phyloP scores from a whole-genome alignment of 106 monocot species.

The Apostasia ramifera region DNA sequence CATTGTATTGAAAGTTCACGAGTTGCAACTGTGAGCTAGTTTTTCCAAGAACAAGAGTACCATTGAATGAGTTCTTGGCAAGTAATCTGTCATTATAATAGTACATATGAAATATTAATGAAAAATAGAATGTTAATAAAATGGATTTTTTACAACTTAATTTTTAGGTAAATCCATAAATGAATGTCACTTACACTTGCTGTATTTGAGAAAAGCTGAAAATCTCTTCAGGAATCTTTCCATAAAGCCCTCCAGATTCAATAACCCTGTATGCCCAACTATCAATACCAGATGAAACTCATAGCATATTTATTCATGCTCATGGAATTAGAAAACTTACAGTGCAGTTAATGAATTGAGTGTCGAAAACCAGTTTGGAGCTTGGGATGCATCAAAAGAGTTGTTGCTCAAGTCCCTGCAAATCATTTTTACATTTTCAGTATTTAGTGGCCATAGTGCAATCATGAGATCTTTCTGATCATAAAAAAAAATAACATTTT shows the following conservation, averaged over 20 bases:
- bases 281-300: not conserved
- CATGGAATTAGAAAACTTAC: slow-evolving; percentile 20
- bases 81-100: slow-evolving; percentile 25
- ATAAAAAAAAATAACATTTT: not conserved
- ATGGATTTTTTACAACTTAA: not conserved
- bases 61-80: slow-evolving; percentile 39
- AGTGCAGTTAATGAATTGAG: slow-evolving; percentile 32
- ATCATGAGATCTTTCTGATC: too few species aligned
- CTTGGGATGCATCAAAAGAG: slow-evolving; percentile 37
- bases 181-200: slow-evolving; percentile 32
- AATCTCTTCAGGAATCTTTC: slow-evolving; percentile 33
- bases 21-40: slow-evolving; percentile 1
- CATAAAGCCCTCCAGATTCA: slow-evolving; percentile 37
- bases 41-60: slow-evolving; percentile 31
- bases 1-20: slow-evolving; percentile 5
- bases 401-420: slow-evolving; percentile 85
- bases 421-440: not conserved
- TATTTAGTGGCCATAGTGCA: not conserved
- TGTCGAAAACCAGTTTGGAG: slow-evolving; percentile 46
- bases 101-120: not conserved
- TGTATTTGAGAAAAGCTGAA: slow-evolving; percentile 44
- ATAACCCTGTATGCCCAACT: slow-evolving; percentile 26
- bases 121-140: not conserved
- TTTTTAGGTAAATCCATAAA: not conserved
- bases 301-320: not conserved